phyloP scores from a whole-genome alignment of 225 moss, liverwort and hornwort species.

The Neckera pumila region DNA sequence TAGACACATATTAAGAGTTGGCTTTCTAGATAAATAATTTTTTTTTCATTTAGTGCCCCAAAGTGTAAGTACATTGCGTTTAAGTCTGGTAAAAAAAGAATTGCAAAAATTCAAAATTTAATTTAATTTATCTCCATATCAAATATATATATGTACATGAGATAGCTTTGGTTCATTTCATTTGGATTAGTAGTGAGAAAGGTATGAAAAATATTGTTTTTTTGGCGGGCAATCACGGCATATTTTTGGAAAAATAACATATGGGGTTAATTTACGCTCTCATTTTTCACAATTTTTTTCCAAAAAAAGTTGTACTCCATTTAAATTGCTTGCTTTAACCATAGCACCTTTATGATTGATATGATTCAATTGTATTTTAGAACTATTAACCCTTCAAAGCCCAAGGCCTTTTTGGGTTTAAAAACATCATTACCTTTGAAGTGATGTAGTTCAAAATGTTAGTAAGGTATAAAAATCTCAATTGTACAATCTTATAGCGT shows the following conservation, averaged over 20 bases:
- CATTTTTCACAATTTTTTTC: background rate
- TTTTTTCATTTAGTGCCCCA: background rate
- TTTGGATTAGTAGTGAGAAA: background rate
- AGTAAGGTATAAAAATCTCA: too few species aligned
- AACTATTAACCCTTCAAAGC: too few species aligned
- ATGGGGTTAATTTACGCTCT: accelerated
- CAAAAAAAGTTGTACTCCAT: accelerated
- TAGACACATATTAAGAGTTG: too few species aligned
- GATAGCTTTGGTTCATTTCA: background rate
- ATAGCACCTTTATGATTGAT: accelerated
- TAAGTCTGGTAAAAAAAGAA: accelerated
- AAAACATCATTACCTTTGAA: too few species aligned
- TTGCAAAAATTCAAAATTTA: background rate
- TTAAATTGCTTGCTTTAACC: background rate
- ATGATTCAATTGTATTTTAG: background rate
- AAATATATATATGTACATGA: background rate
- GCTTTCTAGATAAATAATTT: background rate
- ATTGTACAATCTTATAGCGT: too few species aligned
- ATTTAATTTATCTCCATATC: background rate
- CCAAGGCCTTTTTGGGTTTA: too few species aligned
- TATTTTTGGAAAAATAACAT: background rate
- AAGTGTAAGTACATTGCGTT: background rate
- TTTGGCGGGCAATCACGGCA: background rate
- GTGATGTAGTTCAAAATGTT: too few species aligned
- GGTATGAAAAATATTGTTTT: background rate